Evolutionary conservation across 805 yeast genomes (phyloP), one percentile per base, ranked within the genome.

Genomic region (Ogataea angusta): DNA sequence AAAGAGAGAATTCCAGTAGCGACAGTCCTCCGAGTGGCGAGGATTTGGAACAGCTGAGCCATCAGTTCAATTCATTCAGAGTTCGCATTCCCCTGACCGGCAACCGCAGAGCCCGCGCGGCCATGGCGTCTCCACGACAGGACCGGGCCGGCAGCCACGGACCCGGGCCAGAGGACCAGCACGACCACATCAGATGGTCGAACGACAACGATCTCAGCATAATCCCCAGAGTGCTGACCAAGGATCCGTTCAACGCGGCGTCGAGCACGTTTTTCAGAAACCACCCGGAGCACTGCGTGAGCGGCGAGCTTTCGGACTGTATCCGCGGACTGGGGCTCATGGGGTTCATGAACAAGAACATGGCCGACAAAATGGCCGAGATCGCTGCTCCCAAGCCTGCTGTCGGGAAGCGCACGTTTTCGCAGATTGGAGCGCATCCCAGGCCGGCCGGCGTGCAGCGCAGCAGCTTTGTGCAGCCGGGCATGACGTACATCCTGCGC

Each of bases 141-240:
- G 19, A 29, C 6, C 31, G 21, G 9, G 9, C 21, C 21, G 21
- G 21, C 9, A 19, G 21, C 21, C 21, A 19, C 9, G 21, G 10
- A 3, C 21, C 8, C 7, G 21, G 21, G 21, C 21, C 21, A 19
- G 21, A 30, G 5, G 33, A 30, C 16, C 33, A 18, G 13, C 48
- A 44, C 31, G 59, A 54, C 7, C 59, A 54, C 35, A 53, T 54
- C 3, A 34, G 57, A 30, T 54, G 59, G 59, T 52, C 57, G 3
- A 51, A 43, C 18, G 51, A 47, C 36, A 46, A 53, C 22, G 44
- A 52, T 24, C 38, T 51, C 9, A 55, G 38, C 35, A 53, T 55
- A 16, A 53, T 55, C 24, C 60, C 60, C 10, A 40, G 60, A 32
- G 52, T 53, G 4, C 35, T 55, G 27, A 33, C 43, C 4, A 39